Percentiles rank a stretch among this genome's conserved stretches.
phyloP scores from a whole-genome alignment of 2,329 filamentous ascomycete species.

The Cladophialophora bantiana region DNA sequence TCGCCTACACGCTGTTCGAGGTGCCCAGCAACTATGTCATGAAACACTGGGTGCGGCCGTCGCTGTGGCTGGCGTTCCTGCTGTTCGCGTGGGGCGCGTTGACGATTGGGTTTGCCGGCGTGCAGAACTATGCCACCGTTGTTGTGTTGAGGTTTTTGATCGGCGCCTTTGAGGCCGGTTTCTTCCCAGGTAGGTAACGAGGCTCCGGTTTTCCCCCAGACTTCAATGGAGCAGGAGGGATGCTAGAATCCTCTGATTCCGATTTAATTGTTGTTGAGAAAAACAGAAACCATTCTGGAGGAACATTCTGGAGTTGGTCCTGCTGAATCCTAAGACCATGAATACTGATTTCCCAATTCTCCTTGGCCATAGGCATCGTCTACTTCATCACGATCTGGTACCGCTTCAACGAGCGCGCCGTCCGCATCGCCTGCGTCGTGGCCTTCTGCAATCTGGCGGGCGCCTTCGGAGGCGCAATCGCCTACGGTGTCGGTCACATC shows the following conservation, averaged over 20 bases:
- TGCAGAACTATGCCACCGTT: slow-evolving; percentile 52
- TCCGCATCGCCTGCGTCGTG: slow-evolving; percentile 64
- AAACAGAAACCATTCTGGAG: background rate
- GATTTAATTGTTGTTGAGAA: background rate
- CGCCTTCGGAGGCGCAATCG: slow-evolving; percentile 59
- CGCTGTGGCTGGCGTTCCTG: slow-evolving; percentile 57
- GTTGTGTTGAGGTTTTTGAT: slow-evolving; percentile 58
- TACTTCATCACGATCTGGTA: slow-evolving; percentile 64
- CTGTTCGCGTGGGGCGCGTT: slow-evolving; percentile 59
- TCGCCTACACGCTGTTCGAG: slow-evolving; percentile 49
- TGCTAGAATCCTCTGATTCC: background rate
- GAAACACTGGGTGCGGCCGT: slow-evolving; percentile 47
- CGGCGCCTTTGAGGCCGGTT: slow-evolving; percentile 59
- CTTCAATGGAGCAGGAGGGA: background rate
- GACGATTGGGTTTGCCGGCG: slow-evolving; percentile 58
- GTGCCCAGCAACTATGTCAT: slow-evolving; percentile 57
- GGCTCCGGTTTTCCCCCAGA: background rate
- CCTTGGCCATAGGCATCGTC: slow-evolving; percentile 46
- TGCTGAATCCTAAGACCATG: background rate
- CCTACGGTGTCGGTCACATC: slow-evolving; percentile 47
- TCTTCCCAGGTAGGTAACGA: slow-evolving; percentile 49
- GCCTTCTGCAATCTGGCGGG: slow-evolving; percentile 62
- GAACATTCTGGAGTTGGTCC: background rate
- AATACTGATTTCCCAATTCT: background rate
- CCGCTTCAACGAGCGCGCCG: slow-evolving; percentile 62